phyloP scores from a whole-genome alignment of 164 flowering plant genomes.

The Tinospora cordifolia region DNA sequence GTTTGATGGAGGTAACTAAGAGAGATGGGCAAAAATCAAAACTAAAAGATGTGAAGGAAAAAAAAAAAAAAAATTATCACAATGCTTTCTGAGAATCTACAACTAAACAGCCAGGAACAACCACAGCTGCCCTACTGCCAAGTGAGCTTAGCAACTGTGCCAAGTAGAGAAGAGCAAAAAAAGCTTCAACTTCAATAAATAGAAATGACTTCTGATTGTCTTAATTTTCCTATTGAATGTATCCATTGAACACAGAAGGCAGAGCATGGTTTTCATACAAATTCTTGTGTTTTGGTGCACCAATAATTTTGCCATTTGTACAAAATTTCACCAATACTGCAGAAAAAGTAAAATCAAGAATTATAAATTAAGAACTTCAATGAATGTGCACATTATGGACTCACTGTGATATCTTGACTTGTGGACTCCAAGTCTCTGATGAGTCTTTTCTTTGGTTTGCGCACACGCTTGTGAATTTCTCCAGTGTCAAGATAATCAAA shows the following conservation, averaged over 20 bases:
- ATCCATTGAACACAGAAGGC: neutral
- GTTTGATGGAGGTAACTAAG: slow-evolving; percentile 27
- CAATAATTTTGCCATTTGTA: neutral
- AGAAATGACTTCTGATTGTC: neutral
- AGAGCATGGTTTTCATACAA: neutral
- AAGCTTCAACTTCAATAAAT: neutral
- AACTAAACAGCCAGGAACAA: neutral
- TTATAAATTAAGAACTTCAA: neutral
- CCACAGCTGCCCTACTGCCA: neutral
- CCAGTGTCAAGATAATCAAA: slow-evolving; percentile 45
- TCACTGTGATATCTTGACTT: slow-evolving; percentile 25
- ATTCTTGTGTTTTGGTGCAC: neutral
- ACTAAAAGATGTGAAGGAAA: neutral
- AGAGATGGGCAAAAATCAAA: slow-evolving; percentile 8
- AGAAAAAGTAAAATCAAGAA: neutral
- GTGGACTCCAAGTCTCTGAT: slow-evolving; percentile 13
- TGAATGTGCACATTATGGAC: slow-evolving; percentile 11
- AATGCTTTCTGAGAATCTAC: too few relatives aligned
- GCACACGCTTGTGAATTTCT: slow-evolving; percentile 25
- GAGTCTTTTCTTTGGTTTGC: slow-evolving; percentile 22
- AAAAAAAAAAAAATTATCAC: neutral
- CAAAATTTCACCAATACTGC: neutral
- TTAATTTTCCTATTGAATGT: neutral
- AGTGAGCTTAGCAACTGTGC: neutral
- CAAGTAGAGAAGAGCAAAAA: neutral